Base-by-base conservation (phyloP, 2,329 filamentous ascomycete species). In the Cladosporium austrohemisphaericum region DNA sequence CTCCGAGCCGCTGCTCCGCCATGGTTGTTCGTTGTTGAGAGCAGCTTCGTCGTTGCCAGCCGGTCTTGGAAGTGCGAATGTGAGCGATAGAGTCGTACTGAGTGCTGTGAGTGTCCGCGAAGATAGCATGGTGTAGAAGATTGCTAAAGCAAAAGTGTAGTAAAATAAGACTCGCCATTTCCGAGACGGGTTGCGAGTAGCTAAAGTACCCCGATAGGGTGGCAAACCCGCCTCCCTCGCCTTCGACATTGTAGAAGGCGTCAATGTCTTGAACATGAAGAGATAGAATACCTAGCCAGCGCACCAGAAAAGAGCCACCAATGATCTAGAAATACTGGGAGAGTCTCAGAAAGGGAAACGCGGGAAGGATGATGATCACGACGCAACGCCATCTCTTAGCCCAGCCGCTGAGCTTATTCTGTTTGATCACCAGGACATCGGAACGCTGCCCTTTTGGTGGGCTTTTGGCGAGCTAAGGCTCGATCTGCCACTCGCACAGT, bases 121-220 rank as follows among this genome's bases (percentile, higher is more conserved):
- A 32, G 44, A 38, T 16, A 47, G n/a, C 44, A 47, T 47, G 23
- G 25, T 47, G 33, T 47, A 47, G n/a, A 46, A 18, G 31, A 46
- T n/a, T 11, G 35, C 4, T 9, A 37, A 38, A 16, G 26, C 18
- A 31, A 18, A 18, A 7, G 38, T 13, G 23, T 5, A 47, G 23
- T 38, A 9, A 16, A 38, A 6, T 3, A 47, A 7, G 5, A 16
- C 13, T n/a, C 33, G 22, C n/a, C 33, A 23, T 16, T 3, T 28
- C 31, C 33, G 33, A n/a, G 18, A 13, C 7, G 18, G 26, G 14
- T 26, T 38, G 33, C 23, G 9, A 23, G 44, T 19, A 1, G 33
- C 23, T 31, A 18, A 14, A 31, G 31, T 47, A 47, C 29, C 29
- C 10, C 16, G 13, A n/a, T 26, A 18, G n/a, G 6, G 14, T 4